Evolutionary conservation across 495 filamentous ascomycete species (phyloP), one percentile per base, ranked within the genome.

Genomic region (Aspergillus bertholletiae): DNA sequence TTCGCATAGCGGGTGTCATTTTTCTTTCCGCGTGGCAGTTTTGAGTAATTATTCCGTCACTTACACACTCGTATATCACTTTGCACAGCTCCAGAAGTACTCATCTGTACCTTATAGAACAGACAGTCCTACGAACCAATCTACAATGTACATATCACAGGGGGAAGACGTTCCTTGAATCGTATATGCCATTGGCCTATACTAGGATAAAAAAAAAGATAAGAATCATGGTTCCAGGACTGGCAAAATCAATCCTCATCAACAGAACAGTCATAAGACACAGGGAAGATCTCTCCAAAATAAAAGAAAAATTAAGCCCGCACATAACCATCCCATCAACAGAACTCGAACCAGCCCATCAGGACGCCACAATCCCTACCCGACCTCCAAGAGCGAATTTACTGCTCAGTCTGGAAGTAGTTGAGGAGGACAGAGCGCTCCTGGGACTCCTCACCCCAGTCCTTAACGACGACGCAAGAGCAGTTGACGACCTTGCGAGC

Each of bases 401-500:
- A 87, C 73, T 86, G 83, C 79, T 86, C 84, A 68, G 90, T 96
- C 80, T 94, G 88, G 90, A 97, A 97, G 88, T 97, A 97, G 84
- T 97, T 94, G 68, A 97, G 90, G 74, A 97, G 88, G 75, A 97
- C 89, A 66, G 88, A 88, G 66, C 94, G 90, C 84, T 97, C 94
- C 77, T 95, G 91, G 63, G 88, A 93, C 82, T 97, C 94, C 84
- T 97, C 93, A 83, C 94, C 94, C 94, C 94, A 98, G 73, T 98
- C 92, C 80, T 90, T 88, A 60, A 98, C 94, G 50, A 97, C 94
- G 66, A 97, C 94, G 82, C 94, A 97, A 67, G 93, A 97, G 89
- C 94, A 98, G 86, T 98, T 98, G 76, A 98, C 94, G 60, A 98
- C 95, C 85, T 98, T 98, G 75, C 94, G 88, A 57, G 94, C 90